Conservation (phyloP, 331 rosid genomes). For the Rhamnella rubrinervis region DNA sequence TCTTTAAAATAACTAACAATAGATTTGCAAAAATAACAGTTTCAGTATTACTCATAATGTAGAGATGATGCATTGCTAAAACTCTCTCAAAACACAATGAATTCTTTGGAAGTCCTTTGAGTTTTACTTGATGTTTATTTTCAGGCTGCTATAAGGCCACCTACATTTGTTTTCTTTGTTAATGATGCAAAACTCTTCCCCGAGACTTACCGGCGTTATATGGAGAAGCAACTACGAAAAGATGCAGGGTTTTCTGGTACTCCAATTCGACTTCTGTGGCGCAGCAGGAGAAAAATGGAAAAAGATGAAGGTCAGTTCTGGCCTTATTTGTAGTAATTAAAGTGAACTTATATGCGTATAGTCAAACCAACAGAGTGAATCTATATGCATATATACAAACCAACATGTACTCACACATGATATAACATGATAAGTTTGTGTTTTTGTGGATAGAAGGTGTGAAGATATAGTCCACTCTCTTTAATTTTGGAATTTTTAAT, state of each 20-base stretch:
- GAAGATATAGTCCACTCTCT: neutral
- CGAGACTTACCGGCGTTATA: constrained; percentile 77
- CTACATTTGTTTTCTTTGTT: constrained; percentile 91
- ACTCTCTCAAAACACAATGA: neutral
- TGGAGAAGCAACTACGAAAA: constrained; percentile 82
- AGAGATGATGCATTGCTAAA: constrained; percentile 2
- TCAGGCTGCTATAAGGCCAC: constrained; percentile 98
- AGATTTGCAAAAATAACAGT: neutral
- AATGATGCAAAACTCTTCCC: constrained; percentile 91
- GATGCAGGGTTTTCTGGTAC: constrained; percentile 94
- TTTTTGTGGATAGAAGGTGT: neutral
- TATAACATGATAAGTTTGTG: neutral
- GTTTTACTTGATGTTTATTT: constrained; percentile 16
- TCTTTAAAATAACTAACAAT: neutral
- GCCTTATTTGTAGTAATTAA: neutral
- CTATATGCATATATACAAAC: neutral
- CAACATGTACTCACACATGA: too few relatives aligned
- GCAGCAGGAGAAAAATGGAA: constrained; percentile 73
- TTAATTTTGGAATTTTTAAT: neutral
- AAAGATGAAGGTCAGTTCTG: constrained; percentile 58
- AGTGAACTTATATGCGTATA: neutral
- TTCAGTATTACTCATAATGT: neutral
- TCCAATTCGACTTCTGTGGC: constrained; percentile 88
- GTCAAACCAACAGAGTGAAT: neutral
- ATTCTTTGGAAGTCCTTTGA: neutral